Evolutionary conservation across 495 filamentous ascomycete genomes (phyloP).

Genomic region (Evernia prunastri): DNA sequence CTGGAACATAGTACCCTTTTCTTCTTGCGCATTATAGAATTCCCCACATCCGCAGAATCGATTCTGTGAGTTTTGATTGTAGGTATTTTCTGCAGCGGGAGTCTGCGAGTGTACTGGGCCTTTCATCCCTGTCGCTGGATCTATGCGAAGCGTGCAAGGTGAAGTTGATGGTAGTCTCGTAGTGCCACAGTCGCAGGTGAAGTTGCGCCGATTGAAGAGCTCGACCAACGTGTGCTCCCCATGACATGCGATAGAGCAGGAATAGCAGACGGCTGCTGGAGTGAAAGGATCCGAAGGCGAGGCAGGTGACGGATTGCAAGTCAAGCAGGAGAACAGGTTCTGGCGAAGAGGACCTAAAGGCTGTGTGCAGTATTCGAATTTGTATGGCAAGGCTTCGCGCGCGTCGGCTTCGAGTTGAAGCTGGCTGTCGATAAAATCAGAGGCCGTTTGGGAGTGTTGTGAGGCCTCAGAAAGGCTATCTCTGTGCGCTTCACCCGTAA

Average conservation of each 20-base stretch:
- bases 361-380: conserved; percentile 88
- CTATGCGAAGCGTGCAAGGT: conserved; percentile 71
- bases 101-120: conserved; percentile 68
- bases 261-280: conserved; percentile 86
- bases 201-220: conserved; percentile 90
- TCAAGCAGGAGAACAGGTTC: conserved; percentile 80
- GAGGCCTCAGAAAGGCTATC: conserved; percentile 10
- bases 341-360: conserved; percentile 81
- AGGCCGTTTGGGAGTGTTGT: conserved; percentile 75
- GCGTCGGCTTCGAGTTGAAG: conserved; percentile 90
- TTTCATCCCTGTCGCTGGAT: conserved; percentile 64
- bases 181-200: conserved; percentile 95
- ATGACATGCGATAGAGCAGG: conserved; percentile 93
- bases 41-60: conserved; percentile 85
- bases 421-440: conserved; percentile 87
- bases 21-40: conserved; percentile 74
- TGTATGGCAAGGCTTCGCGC: conserved; percentile 88
- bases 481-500: neutral
- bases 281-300: conserved; percentile 56
- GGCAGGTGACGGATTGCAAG: conserved; percentile 76
- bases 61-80: conserved; percentile 93
- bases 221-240: conserved; percentile 93
- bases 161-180: conserved; percentile 62
- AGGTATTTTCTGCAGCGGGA: conserved; percentile 67
- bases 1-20: conserved; percentile 99